phyloP scores from a whole-genome alignment of 2,329 filamentous ascomycete species.

The Penicillium sp. region DNA sequence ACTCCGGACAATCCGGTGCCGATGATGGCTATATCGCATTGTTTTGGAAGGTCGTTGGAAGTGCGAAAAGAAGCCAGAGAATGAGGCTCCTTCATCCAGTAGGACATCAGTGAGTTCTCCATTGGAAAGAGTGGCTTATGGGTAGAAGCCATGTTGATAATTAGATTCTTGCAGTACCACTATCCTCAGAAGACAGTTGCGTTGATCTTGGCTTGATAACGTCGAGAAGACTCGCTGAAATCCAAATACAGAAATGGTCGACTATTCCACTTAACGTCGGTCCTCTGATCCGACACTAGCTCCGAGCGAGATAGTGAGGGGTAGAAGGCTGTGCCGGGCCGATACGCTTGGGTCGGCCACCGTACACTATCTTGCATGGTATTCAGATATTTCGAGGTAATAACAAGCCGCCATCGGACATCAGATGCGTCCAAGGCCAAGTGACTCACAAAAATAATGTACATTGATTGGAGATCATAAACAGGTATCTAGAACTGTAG shows the following conservation, averaged over 20 bases:
- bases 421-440: neutral
- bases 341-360: neutral
- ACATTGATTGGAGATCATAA: slow-evolving; percentile 9
- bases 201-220: neutral
- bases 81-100: neutral
- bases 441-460: neutral
- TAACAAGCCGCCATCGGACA: too few species aligned
- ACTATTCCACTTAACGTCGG: too few species aligned
- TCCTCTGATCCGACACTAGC: neutral
- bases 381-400: too few species aligned
- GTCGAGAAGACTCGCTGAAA: neutral
- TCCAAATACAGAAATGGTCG: too few species aligned
- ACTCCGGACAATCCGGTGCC: neutral
- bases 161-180: neutral
- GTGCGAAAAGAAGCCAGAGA: neutral
- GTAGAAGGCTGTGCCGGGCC: neutral
- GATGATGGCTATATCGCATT: neutral
- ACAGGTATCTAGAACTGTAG: slow-evolving; percentile 16
- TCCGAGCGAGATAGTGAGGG: neutral
- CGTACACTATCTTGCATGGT: neutral
- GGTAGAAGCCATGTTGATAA: neutral
- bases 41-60: neutral
- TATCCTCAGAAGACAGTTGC: neutral
- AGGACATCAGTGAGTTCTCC: neutral
- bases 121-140: neutral